Conservation (phyloP, 2,329 filamentous ascomycete species). For the Aureobasidium leucospermi region DNA sequence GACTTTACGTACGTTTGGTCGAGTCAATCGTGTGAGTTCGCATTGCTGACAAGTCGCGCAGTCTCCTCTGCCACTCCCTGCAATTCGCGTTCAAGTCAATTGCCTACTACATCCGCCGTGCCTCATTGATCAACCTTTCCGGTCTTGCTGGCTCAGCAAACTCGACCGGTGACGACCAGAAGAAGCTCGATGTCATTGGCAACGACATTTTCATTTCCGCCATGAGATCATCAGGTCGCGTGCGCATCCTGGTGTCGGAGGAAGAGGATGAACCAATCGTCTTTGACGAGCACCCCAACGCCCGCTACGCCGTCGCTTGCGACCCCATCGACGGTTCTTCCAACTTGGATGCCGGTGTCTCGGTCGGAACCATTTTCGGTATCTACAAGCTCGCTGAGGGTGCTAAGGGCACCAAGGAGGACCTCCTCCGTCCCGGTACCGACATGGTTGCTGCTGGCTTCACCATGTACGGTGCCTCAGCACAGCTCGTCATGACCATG, state of each 20-base stretch:
- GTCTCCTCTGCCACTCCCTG: slow-evolving; percentile 90
- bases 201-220: slow-evolving; percentile 96
- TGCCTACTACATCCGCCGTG: slow-evolving; percentile 96
- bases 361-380: slow-evolving; percentile 94
- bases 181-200: slow-evolving; percentile 98
- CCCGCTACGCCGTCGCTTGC: slow-evolving; percentile 90
- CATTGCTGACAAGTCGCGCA: slow-evolving; percentile 32
- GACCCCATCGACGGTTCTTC: slow-evolving; percentile 97
- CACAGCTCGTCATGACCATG: slow-evolving; percentile 97
- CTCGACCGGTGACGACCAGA: slow-evolving; percentile 94
- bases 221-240: slow-evolving; percentile 88
- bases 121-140: slow-evolving; percentile 79
- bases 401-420: slow-evolving; percentile 67
- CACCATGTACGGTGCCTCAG: slow-evolving; percentile 98
- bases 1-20: slow-evolving; percentile 67
- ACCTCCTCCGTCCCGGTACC: slow-evolving; percentile 81
- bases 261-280: slow-evolving; percentile 90
- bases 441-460: slow-evolving; percentile 94
- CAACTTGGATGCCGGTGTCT: slow-evolving; percentile 95
- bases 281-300: slow-evolving; percentile 66
- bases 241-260: slow-evolving; percentile 89
- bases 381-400: slow-evolving; percentile 83
- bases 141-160: slow-evolving; percentile 93
- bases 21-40: background rate
- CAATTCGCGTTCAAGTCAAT: slow-evolving; percentile 99